Evolutionary conservation across 2,329 filamentous ascomycete genomes (phyloP), one percentile per base, ranked within the genome.

Genomic region (Verticillium dahliae): DNA sequence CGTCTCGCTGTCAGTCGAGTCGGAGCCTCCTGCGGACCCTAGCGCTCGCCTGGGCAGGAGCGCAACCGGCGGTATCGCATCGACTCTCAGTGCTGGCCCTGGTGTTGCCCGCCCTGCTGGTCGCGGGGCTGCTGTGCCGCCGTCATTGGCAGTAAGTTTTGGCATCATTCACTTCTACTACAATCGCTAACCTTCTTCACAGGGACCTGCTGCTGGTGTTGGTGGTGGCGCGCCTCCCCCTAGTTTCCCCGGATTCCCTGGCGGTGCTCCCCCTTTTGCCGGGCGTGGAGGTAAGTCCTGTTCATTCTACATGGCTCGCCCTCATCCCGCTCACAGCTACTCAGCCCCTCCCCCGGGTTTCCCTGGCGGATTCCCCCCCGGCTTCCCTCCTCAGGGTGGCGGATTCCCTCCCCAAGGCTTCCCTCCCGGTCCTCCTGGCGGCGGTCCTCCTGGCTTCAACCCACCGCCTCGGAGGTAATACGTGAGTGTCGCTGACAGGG

Each of bases 1-100:
- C 65, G 91, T 99, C 65, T 97, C 93, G 27, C 86, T 96, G 64
- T 96, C 94, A 9, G 93, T 97, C 66, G 96, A 99, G 73, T 96
- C 94, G 62, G 94, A 95, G 61, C 95, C 95, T 56, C 94, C 96
- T 10, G 91, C 93, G 70, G 95, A 99, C 71, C 94, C 95, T 60
- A 91, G 92, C 69, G 88, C 94, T 57, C 86, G 95, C 76, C 85
- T 99, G 65, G 95, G 93, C 72, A 89, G 90, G 75, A 86, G 84
- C 67, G 86, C 86, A 35, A 83, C 89, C 37, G 85, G 88, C 63
- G 89, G 88, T 62, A 82, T 85, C 39, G 80, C 90, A 52, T 86
- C 90, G 60, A 86, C 90, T 41, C 81, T 97, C 68, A 83, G 89
- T 64, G 86, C 92, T 68, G 95, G 95, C 58, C 91, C 93, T 65